A percentile compares a stretch with the other conserved stretches of the same genome.
phyloP scores from a whole-genome alignment of 805 yeast genomes.

The Isabelozyma gotoi region DNA sequence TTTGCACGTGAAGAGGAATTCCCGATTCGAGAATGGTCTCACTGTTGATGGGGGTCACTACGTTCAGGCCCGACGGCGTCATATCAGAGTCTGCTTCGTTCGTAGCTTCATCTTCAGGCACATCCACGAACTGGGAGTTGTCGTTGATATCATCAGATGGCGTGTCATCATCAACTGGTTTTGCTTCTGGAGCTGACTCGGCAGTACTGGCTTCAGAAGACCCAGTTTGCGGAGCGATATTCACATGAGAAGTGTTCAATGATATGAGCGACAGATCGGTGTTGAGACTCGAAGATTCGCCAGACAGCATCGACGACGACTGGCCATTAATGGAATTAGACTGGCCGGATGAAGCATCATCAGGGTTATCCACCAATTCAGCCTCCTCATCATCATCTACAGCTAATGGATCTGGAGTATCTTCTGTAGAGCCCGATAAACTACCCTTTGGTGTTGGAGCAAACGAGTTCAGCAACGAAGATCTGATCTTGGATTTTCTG shows the following conservation, averaged over 20 bases:
- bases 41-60: neutral
- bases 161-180: no score
- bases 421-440: neutral
- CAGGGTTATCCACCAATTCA: neutral
- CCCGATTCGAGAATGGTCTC: neutral
- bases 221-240: neutral
- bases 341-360: neutral
- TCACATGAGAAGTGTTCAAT: neutral
- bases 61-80: neutral
- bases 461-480: slow-evolving; percentile 32
- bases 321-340: neutral
- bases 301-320: neutral
- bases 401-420: neutral
- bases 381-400: neutral
- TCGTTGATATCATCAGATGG: no score
- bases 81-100: neutral
- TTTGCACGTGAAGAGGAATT: neutral
- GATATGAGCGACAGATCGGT: neutral
- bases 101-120: no score
- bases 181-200: slow-evolving; percentile 3
- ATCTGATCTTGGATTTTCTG: slow-evolving; percentile 21
- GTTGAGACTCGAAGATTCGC: neutral
- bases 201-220: slow-evolving; percentile 1
- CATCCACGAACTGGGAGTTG: no score
- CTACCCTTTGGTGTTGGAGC: slow-evolving; percentile 19